These are phyloP conservation scores for Neonectria punicea DNA, from an alignment of 2,329 filamentous ascomycete species.

Conservation along the genomic window DNA sequence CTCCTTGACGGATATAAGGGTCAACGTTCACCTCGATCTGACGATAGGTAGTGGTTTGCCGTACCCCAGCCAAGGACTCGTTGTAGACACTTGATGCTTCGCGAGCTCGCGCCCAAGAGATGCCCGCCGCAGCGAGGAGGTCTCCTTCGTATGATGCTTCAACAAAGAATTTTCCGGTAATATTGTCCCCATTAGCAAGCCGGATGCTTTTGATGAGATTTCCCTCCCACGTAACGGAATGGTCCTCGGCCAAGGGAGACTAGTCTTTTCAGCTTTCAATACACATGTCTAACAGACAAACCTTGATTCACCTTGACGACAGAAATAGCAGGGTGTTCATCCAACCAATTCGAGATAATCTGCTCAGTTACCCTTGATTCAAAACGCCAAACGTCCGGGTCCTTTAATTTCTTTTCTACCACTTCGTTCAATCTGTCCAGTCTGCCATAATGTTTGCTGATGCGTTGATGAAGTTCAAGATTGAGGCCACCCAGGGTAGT, in stretches of 20 bases:
- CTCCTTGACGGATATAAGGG: not conserved
- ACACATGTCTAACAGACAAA: too few relatives aligned
- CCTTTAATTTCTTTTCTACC: not conserved
- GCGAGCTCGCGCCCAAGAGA: not conserved
- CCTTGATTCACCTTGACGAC: not conserved
- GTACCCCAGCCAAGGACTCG: not conserved
- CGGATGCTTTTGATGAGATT: not conserved
- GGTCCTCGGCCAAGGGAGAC: not conserved
- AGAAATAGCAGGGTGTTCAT: not conserved
- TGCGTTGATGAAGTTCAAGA: constrained; percentile 4
- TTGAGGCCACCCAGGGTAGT: constrained; percentile 1
- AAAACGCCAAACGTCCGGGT: constrained; percentile 3
- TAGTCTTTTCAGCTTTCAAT: too few relatives aligned
- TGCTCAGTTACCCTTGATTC: not conserved
- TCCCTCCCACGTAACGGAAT: too few relatives aligned
- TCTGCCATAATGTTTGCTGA: not conserved
- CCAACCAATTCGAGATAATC: not conserved
- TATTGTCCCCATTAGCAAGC: not conserved
- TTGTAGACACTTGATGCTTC: not conserved
- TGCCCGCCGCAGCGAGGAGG: not conserved
- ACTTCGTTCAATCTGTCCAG: not conserved
- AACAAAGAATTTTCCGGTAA: not conserved
- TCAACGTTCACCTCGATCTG: constrained; percentile 6
- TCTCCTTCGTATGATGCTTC: constrained; percentile 7
- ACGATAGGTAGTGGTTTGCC: not conserved